A percentile compares a stretch with the other conserved stretches of the same genome.
phyloP scores from a whole-genome alignment of 2,329 filamentous ascomycete genomes.

The Pseudogymnoascus pannorum region DNA sequence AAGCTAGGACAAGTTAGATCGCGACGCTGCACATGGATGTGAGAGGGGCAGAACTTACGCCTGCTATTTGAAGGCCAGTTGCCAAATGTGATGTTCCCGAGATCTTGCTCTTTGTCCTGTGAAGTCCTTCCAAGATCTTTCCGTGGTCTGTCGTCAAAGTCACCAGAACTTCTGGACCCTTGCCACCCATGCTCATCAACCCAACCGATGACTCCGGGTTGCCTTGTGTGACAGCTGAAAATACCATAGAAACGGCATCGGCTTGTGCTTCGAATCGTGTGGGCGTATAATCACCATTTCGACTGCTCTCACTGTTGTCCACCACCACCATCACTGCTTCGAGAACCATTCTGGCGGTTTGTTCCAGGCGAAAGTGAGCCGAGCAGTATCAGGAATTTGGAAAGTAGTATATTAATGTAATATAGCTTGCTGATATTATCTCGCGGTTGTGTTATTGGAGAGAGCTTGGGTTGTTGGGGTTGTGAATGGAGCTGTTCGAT shows the following conservation, averaged over 20 bases:
- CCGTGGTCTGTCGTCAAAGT: slow-evolving; percentile 95
- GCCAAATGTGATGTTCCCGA: slow-evolving; percentile 80
- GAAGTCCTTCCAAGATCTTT: slow-evolving; percentile 86
- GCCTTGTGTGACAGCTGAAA: slow-evolving; percentile 88
- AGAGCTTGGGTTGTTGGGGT: slow-evolving; percentile 10
- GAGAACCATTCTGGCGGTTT: slow-evolving; percentile 74
- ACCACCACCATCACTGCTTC: slow-evolving; percentile 99
- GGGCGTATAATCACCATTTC: slow-evolving; percentile 88
- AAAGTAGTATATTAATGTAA: neutral
- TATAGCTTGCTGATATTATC: neutral
- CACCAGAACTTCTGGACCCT: slow-evolving; percentile 92
- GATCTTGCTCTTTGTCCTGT: slow-evolving; percentile 85
- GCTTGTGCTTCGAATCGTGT: slow-evolving; percentile 94
- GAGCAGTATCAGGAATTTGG: neutral
- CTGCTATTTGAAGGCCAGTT: slow-evolving; percentile 90
- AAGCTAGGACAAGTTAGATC: slow-evolving; percentile 49
- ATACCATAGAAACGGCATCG: slow-evolving; percentile 90
- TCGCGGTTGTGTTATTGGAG: slow-evolving; percentile 4
- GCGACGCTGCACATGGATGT: neutral
- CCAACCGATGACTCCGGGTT: slow-evolving; percentile 97
- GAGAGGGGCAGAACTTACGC: slow-evolving; percentile 51
- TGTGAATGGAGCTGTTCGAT: slow-evolving; percentile 10
- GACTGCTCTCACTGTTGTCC: slow-evolving; percentile 97
- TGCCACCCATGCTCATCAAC: slow-evolving; percentile 97
- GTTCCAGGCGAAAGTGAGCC: neutral